Base-by-base conservation (phyloP, 1,139 yeast genomes). In the Nadsonia starkeyi-henricii region DNA sequence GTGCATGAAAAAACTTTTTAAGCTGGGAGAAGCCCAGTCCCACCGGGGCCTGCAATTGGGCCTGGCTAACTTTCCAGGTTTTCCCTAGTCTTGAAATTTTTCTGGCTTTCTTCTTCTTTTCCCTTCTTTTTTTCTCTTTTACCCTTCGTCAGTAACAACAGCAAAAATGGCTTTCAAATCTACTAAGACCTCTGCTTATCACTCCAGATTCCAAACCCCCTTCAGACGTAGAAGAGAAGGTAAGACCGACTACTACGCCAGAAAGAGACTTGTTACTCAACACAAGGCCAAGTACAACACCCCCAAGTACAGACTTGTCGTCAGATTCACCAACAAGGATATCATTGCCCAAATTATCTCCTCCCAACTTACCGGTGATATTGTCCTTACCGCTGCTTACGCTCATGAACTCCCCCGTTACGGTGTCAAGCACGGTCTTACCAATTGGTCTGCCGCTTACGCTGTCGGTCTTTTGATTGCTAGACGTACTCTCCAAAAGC, bases 211-310 rank as follows among this genome's bases (percentile, higher is more conserved):
- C 95, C 99, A 91, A 80, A 91, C 98, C 72, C 96, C 97, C 64
- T 91, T 88, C 96, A 88, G 98, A 75, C 88, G 99, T 83, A 86
- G 99, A 85, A 88, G 95, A 73, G 97, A 93, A 77, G 99, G 98
- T 78, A 91, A 93, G 83, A 91, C 99, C 72, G 99, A 91, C 74
- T 91, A 89, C 95, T 91, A 89, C 82, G 96, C 94, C 75, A 91
- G 99, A 82, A 91, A 91, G 95, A 88, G 98, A 80, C 79, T 91
- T 72, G 93, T 91, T 70, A 79, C 96, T 67, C 99, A 91, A 79
- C 96, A 89, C 91, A 91, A 91, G 91, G 96, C 96, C 72, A 91
- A 93, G 82, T 91, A 91, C 94, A 84, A 81, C 84, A 73, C 96
- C 70, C 98, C 98, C 75, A 91, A 91, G 81, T 91, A 89, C 86